Evolutionary conservation across 495 filamentous ascomycete species (phyloP).

Genomic region (Neurospora tetraspora): DNA sequence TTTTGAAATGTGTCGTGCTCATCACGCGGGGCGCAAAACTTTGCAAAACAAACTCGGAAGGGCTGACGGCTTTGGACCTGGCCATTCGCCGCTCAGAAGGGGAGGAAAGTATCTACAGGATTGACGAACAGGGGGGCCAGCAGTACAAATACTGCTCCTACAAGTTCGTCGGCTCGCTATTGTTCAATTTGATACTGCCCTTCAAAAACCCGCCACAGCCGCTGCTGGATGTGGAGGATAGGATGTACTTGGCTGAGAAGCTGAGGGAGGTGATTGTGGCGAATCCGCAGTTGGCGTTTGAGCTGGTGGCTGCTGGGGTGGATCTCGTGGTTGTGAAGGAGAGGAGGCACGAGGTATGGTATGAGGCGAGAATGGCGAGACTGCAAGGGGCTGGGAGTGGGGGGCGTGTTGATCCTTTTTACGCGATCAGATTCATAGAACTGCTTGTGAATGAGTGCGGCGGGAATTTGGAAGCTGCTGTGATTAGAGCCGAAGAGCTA

Average conservation of each 20-base stretch:
- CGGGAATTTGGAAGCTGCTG: not conserved
- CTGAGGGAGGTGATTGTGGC: not conserved
- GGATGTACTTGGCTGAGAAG: not conserved
- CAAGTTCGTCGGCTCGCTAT: not conserved
- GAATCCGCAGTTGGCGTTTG: not conserved
- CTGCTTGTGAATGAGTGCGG: not conserved
- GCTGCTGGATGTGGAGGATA: not conserved
- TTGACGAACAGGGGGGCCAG: not conserved
- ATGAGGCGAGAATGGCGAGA: not conserved
- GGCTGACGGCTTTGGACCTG: not conserved
- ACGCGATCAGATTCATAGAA: not conserved
- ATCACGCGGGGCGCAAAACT: not conserved
- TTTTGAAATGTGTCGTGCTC: not conserved
- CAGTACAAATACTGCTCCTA: not conserved
- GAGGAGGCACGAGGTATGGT: not conserved
- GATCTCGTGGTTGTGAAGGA: not conserved
- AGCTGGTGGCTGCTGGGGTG: not conserved
- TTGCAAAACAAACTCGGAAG: not conserved
- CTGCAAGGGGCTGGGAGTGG: accelerated
- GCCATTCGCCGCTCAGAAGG: not conserved
- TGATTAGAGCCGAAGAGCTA: not conserved
- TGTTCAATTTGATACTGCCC: not conserved
- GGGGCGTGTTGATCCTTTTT: not conserved
- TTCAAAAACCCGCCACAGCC: not conserved
- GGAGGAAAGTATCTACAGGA: not conserved